Base-by-base conservation (phyloP, 805 yeast genomes). In the Nakazawaea sp. region DNA sequence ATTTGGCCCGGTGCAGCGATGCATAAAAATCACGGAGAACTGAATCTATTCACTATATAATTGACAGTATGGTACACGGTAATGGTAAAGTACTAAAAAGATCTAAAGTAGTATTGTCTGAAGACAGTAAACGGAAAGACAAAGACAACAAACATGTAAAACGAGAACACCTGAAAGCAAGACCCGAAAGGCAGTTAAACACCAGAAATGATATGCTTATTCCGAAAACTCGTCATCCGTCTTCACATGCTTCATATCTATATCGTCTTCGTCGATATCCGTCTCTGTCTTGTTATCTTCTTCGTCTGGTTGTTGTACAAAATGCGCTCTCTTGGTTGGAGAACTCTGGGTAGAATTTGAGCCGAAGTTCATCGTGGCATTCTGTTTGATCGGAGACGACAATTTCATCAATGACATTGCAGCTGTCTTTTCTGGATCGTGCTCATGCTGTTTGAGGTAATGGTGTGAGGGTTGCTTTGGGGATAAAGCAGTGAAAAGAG, bases 351-450 rank as follows among this genome's bases (percentile, higher is more conserved):
- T 19, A 12, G 40, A 21, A 11, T 23, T 27, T 7, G 24, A 21
- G 16, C 12, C 12, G 31, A 21, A 27, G 29, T 18, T 18, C 4
- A 30, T 17, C 2, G 42, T 18, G 20, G 38, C 35, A 30, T 25
- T 30, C 11, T 31, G 18, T 18, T 55, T 59, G 11, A 51, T 52
- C 6, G 80, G 79, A 1, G 78, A 70, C 6, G 79, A 64, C 28
- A 74, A 57, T 27, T 77, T 69, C 66, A 74, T 74, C 36, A 74
- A 58, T 17, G 78, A 71, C 49, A 67, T 56, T 9, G 74, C 68
- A 5, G 80, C 80, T 33, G 73, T 79, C 46, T 72, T 72, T 43
- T 74, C 80, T 43, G 53, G 44, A 35, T 52, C 43, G 25, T 9
- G 30, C 12, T 27, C 18, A 21, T 8, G 10, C 10, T 21, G 24